Evolutionary conservation across 164 flowering plant species (phyloP), one percentile per base, ranked within the genome.

Genomic region (Piper betle): DNA sequence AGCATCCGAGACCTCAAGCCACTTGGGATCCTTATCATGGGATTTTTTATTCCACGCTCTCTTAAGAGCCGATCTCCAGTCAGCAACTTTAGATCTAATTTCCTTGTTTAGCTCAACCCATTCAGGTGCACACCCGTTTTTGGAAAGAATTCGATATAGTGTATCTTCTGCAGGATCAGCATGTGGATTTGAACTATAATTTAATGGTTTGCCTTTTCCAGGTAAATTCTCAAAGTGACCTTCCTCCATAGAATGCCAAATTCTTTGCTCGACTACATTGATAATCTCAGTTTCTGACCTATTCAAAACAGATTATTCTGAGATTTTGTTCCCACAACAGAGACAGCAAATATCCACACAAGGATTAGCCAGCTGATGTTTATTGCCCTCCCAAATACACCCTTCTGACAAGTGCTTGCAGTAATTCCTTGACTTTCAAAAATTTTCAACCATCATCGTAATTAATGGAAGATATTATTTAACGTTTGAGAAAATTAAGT

Each of bases 31-130:
- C 69, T 80, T 73, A 39, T 69, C 82, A 55, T 64, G 67, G 41
- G 64, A 42, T 69, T 64, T 80, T 11, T 58, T 58, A 9, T 48
- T 60, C 82, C 82, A 79, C 17, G 96, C 98, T 66, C 73, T 92
- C 72, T 76, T 81, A 65, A 91, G 72, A 52, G 79, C 67, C 7
- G 39, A 19, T 50, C 96, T 77, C 98, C 98, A 91, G 61, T 77
- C 84, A 9, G 73, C 57, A 54, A 77, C 64, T 19, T 63, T 66
- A 62, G 58, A 69, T 54, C 96, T 70, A 61, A 88, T 92, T 65
- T 87, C 91, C 64, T 92, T 92, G 75, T 92, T 92, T 11, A 92
- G 86, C 65, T 92, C 98, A 62, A 92, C 76, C 98, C 98, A 92
- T 74, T 88, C 89, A 0, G 98, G 98, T 4, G 95, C 91, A 67